These are phyloP conservation scores for Gossypium davidsonii DNA, from an alignment of 441 rosid species.

Conservation along the genomic window DNA sequence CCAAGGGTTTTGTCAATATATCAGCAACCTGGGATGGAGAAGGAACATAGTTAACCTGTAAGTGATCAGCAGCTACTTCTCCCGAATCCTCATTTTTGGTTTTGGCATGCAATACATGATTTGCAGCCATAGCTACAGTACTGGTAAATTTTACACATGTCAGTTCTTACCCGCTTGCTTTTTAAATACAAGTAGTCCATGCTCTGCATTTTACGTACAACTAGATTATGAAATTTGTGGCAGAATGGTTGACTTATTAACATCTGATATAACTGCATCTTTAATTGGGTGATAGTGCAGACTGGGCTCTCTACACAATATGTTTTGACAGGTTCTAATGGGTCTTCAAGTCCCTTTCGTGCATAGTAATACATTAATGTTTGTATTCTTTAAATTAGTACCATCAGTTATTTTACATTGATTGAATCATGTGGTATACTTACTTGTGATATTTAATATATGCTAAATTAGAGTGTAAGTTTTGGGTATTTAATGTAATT, in stretches of 20 bases:
- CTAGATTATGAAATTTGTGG: not conserved
- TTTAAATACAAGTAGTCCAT: not conserved
- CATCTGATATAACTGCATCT: not conserved
- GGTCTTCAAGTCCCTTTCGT: conserved; percentile 67
- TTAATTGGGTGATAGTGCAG: conserved; percentile 36
- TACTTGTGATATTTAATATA: not conserved
- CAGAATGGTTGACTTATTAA: not conserved
- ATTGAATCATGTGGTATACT: not conserved
- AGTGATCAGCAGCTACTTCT: too few species aligned
- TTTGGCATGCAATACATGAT: too few species aligned
- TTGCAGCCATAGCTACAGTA: too few species aligned
- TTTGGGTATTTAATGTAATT: not conserved
- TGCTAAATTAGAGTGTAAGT: not conserved
- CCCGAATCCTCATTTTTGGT: too few species aligned
- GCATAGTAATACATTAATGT: conserved; percentile 21
- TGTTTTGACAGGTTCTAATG: conserved; percentile 62
- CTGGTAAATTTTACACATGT: too few species aligned
- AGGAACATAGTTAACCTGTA: too few species aligned
- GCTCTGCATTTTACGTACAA: not conserved
- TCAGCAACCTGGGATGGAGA: too few species aligned
- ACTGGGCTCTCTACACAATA: conserved; percentile 62
- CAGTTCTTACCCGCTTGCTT: not conserved
- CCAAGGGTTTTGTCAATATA: too few species aligned
- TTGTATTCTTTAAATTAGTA: not conserved
- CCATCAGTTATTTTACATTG: not conserved